Conservation (phyloP, 2,329 filamentous ascomycete genomes). For the Basipetospora chlamydospora region DNA sequence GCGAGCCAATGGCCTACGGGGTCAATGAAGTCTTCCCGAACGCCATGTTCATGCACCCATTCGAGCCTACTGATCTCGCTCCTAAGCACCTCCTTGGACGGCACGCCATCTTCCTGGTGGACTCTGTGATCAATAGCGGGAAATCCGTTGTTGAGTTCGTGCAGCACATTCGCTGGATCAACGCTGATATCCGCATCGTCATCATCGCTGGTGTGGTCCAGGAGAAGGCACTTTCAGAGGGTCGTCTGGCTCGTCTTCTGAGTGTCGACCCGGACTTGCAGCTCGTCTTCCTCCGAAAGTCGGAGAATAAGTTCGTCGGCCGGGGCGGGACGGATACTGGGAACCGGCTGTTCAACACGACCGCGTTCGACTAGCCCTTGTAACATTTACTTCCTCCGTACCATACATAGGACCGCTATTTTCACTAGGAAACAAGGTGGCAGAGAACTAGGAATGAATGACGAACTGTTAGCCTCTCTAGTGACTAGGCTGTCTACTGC, state of each 20-base stretch:
- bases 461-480: no score
- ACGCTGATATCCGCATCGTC: conserved; percentile 28
- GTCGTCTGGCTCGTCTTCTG: conserved; percentile 5
- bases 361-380: no score
- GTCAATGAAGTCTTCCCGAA: conserved; percentile 36
- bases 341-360: conserved; percentile 45
- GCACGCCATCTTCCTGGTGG: neutral
- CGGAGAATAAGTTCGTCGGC: conserved; percentile 40
- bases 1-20: conserved; percentile 46
- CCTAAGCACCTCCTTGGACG: neutral
- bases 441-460: no score
- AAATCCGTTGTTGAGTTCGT: neutral
- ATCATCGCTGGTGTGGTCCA: conserved; percentile 43
- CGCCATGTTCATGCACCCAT: conserved; percentile 36
- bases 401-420: no score
- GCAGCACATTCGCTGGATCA: conserved; percentile 9
- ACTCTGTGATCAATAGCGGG: neutral
- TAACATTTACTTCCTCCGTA: no score
- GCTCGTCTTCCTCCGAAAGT: conserved; percentile 38
- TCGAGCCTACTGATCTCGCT: conserved; percentile 23
- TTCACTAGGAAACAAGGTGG: no score
- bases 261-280: conserved; percentile 11
- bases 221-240: conserved; percentile 12
- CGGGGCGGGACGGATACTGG: conserved; percentile 40
- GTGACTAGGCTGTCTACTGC: no score